These are phyloP conservation scores for Lentinus tigrinus DNA, from an alignment of 768 basidiomycete species.

Conservation along the genomic window DNA sequence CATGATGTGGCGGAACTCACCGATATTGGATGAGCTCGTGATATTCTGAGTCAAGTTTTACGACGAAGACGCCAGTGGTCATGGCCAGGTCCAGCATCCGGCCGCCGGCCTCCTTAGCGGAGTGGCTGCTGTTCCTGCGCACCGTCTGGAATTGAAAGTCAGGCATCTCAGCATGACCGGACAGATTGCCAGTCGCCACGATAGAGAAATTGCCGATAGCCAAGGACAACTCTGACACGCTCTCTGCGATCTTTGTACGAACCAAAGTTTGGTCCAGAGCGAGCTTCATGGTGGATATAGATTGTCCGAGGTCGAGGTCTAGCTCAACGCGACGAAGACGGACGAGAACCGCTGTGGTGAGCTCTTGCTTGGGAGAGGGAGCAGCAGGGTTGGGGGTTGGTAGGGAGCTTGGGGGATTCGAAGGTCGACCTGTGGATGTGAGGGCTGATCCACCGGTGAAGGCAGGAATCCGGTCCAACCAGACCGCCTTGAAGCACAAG, in stretches of 20 bases:
- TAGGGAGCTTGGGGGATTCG: constrained; percentile 15
- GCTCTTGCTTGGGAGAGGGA: constrained; percentile 34
- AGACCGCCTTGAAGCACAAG: constrained; percentile 92
- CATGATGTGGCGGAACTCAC: constrained; percentile 39
- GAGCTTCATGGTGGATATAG: constrained; percentile 71
- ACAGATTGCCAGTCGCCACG: constrained; percentile 65
- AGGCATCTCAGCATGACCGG: constrained; percentile 65
- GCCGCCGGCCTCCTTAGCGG: constrained; percentile 30
- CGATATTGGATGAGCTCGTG: constrained; percentile 73
- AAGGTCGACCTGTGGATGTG: constrained; percentile 24
- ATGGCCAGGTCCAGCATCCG: constrained; percentile 73
- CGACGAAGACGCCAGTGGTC: constrained; percentile 68
- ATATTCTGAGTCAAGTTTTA: constrained; percentile 72
- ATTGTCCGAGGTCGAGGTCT: constrained; percentile 81
- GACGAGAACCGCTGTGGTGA: constrained; percentile 64
- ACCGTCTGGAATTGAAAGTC: constrained; percentile 76
- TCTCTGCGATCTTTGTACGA: constrained; percentile 64
- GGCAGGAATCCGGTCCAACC: constrained; percentile 84
- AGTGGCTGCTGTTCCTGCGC: constrained; percentile 49
- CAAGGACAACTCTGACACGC: constrained; percentile 63
- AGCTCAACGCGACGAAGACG: constrained; percentile 73
- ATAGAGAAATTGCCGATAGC: constrained; percentile 54
- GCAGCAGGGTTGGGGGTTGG: constrained; percentile 17
- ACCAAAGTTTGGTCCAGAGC: constrained; percentile 63
- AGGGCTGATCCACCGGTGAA: constrained; percentile 47